Evolutionary conservation across 2,329 filamentous ascomycete species (phyloP).

Genomic region (Colletotrichum chlorophyti): DNA sequence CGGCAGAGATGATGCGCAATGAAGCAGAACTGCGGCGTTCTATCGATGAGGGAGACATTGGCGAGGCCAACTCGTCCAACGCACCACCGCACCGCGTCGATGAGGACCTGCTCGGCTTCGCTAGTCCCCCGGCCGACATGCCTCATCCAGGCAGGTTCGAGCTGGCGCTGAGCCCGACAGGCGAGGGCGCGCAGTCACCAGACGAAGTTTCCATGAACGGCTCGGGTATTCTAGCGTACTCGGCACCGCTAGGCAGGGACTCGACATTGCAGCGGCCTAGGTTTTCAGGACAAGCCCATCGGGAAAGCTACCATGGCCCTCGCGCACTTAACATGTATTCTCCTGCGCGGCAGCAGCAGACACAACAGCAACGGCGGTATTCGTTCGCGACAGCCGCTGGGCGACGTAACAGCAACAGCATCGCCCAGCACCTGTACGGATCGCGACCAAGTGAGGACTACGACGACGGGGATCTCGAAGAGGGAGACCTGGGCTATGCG

Average conservation of each 20-base stretch:
- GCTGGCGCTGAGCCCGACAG: slow-evolving; percentile 57
- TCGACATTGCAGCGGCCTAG: slow-evolving; percentile 11
- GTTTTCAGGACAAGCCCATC: slow-evolving; percentile 18
- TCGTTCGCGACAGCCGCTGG: slow-evolving; percentile 58
- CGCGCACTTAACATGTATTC: slow-evolving; percentile 52
- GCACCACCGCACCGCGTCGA: slow-evolving; percentile 41
- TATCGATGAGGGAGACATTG: slow-evolving; percentile 90
- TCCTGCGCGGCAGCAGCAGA: slow-evolving; percentile 47
- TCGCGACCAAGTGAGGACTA: slow-evolving; percentile 33
- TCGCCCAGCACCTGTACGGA: slow-evolving; percentile 60
- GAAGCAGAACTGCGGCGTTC: slow-evolving; percentile 38
- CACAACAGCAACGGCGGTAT: slow-evolving; percentile 55
- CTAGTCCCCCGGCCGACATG: slow-evolving; percentile 67
- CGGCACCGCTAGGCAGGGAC: slow-evolving; percentile 17
- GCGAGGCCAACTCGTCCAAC: slow-evolving; percentile 45
- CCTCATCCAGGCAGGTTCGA: slow-evolving; percentile 81
- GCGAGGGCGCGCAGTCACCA: slow-evolving; percentile 47
- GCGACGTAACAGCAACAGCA: slow-evolving; percentile 55
- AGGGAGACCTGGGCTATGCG: slow-evolving; percentile 93
- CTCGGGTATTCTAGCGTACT: slow-evolving; percentile 16
- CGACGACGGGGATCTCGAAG: slow-evolving; percentile 75
- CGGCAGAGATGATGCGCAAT: slow-evolving; percentile 77
- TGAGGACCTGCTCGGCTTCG: slow-evolving; percentile 75
- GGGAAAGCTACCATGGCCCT: slow-evolving; percentile 44
- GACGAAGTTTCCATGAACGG: slow-evolving; percentile 37